phyloP scores from a whole-genome alignment of 164 flowering plant species.

The Vitis vinifera region DNA sequence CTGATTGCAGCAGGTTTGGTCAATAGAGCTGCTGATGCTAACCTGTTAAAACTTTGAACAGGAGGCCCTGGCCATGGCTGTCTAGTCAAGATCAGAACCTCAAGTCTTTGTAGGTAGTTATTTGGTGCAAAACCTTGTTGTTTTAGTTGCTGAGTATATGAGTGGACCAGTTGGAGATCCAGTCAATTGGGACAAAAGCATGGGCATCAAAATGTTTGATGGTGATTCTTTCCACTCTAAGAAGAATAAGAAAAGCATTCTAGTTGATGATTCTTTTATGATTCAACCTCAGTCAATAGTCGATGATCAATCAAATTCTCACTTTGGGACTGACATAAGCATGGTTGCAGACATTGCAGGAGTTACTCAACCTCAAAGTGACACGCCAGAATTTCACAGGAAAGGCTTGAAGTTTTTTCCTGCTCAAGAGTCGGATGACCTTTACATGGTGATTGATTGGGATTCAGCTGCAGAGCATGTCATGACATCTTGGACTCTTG shows the following conservation, averaged over 20 bases:
- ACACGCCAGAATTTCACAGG: constrained; percentile 20
- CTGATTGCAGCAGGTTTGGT: no score
- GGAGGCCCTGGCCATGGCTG: no score
- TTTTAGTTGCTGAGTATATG: no score
- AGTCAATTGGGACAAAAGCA: constrained; percentile 13
- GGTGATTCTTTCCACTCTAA: constrained; percentile 28
- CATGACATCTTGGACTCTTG: constrained; percentile 65
- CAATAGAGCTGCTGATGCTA: no score
- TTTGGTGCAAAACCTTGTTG: no score
- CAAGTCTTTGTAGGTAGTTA: no score
- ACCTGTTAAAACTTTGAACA: no score
- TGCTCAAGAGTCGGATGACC: constrained; percentile 73
- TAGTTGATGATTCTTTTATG: constrained; percentile 78
- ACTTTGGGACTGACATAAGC: constrained; percentile 48
- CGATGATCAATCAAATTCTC: constrained; percentile 35
- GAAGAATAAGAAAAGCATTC: constrained; percentile 32
- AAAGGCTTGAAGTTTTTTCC: constrained; percentile 22
- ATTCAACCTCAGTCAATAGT: constrained; percentile 40
- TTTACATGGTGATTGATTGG: constrained; percentile 73
- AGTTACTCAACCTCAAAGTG: constrained; percentile 31
- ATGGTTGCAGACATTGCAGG: constrained; percentile 46
- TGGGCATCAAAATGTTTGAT: constrained; percentile 27
- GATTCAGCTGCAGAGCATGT: constrained; percentile 39
- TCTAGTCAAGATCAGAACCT: no score
- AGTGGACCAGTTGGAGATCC: no score